Percentiles rank a stretch among this genome's conserved stretches.
Conservation (phyloP, 371 early-diverging fungal genomes). For the Apophysomyces ossiformis region DNA sequence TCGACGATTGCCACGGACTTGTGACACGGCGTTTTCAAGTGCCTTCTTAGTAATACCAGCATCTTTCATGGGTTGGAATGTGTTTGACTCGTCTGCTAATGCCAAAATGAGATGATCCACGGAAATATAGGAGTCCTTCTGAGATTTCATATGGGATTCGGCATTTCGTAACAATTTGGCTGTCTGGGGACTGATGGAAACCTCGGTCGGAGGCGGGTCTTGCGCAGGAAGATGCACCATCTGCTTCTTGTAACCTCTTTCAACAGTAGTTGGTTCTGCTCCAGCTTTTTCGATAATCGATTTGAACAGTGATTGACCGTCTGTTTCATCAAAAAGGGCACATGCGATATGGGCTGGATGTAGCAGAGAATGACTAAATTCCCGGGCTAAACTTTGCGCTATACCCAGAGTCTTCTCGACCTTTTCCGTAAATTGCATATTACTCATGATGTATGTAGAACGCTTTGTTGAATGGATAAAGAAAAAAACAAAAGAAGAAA, state of each 20-base stretch:
- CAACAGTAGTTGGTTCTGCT: conserved; percentile 73
- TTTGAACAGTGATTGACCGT: conserved; percentile 65
- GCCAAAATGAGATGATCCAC: conserved; percentile 90
- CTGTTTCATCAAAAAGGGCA: conserved; percentile 79
- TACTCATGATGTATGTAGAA: conserved; percentile 43
- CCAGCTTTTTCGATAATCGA: conserved; percentile 83
- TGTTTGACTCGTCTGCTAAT: conserved; percentile 68
- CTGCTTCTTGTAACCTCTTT: conserved; percentile 77
- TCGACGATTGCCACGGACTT: conserved; percentile 82
- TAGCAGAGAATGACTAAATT: conserved; percentile 79
- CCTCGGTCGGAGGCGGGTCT: conserved; percentile 81
- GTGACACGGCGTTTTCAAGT: conserved; percentile 78
- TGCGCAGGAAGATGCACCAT: conserved; percentile 86
- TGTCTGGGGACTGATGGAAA: conserved; percentile 67
- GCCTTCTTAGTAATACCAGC: conserved; percentile 75
- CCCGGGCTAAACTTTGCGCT: conserved; percentile 79
- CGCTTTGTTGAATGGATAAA: neutral
- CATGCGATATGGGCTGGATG: conserved; percentile 82
- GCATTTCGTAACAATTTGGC: conserved; percentile 71
- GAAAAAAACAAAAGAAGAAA: neutral
- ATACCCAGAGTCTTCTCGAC: conserved; percentile 65
- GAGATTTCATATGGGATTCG: conserved; percentile 76
- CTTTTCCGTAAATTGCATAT: conserved; percentile 91
- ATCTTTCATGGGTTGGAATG: conserved; percentile 65
- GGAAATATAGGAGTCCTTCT: conserved; percentile 87